Evolutionary conservation across 306 rosid genomes (phyloP).

Genomic region (Betula pendula): DNA sequence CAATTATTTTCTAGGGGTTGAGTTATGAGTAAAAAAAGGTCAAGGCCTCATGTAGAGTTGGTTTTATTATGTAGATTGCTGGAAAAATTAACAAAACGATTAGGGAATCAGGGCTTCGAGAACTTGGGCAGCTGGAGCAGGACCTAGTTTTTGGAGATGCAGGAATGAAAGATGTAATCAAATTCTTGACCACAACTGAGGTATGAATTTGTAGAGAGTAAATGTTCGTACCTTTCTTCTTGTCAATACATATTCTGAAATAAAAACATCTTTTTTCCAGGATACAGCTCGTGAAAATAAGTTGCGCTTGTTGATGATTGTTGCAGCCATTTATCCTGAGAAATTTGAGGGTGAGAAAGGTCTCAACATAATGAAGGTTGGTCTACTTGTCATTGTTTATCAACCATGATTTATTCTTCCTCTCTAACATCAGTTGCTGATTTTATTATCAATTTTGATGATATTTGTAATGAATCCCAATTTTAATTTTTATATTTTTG

Average conservation of each 20-base stretch:
- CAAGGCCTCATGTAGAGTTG: slow-evolving; percentile 21
- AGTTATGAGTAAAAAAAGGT: slow-evolving; percentile 14
- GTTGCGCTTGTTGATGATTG: slow-evolving; percentile 91
- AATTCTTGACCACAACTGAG: slow-evolving; percentile 65
- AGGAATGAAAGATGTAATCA: slow-evolving; percentile 84
- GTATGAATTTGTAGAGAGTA: slow-evolving; percentile 41
- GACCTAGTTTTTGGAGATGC: slow-evolving; percentile 96
- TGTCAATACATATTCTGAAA: slow-evolving; percentile 7
- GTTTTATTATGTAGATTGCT: slow-evolving; percentile 66
- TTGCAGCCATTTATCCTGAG: slow-evolving; percentile 91
- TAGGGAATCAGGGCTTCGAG: slow-evolving; percentile 75
- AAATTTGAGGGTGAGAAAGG: slow-evolving; percentile 96
- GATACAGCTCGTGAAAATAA: slow-evolving; percentile 79
- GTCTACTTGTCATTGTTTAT: slow-evolving; percentile 23
- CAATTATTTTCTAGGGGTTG: slow-evolving; percentile 14
- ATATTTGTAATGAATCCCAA: slow-evolving; percentile 20
- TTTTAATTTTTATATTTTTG: slow-evolving; percentile 12
- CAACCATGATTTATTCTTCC: slow-evolving; percentile 12
- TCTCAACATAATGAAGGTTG: slow-evolving; percentile 82
- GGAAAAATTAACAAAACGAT: slow-evolving; percentile 74
- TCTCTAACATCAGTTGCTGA: slow-evolving; percentile 7
- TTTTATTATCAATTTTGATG: slow-evolving; percentile 6
- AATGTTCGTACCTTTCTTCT: neutral
- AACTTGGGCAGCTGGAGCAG: slow-evolving; percentile 87
- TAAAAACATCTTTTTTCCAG: slow-evolving; percentile 52